Evolutionary conservation across 768 basidiomycete species (phyloP).

Genomic region (Serendipita sp.): DNA sequence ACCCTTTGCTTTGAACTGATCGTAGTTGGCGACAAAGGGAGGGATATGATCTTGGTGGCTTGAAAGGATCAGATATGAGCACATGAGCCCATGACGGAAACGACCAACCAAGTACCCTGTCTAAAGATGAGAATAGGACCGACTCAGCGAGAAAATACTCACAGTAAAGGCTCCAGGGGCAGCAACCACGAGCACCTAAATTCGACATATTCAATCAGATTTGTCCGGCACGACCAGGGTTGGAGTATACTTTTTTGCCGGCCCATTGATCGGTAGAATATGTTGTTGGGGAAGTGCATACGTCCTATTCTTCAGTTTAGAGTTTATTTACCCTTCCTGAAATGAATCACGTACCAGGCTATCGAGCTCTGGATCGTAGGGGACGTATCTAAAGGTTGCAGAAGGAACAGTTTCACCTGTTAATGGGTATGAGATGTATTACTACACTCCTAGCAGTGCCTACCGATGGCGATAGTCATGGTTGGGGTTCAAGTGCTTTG

Average conservation of each 20-base stretch:
- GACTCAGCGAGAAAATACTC: not conserved
- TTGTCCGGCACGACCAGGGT: not conserved
- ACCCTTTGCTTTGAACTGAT: constrained; percentile 63
- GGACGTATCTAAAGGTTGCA: not conserved
- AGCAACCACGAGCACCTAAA: not conserved
- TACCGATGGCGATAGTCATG: not conserved
- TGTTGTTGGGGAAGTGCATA: not conserved
- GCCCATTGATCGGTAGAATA: not conserved
- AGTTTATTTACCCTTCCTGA: no score
- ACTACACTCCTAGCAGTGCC: not conserved
- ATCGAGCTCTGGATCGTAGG: not conserved
- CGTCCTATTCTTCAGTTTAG: not conserved
- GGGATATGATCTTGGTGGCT: constrained; percentile 30
- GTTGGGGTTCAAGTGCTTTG: not conserved
- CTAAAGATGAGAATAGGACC: not conserved
- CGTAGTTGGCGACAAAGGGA: constrained; percentile 46
- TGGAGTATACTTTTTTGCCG: constrained; percentile 1
- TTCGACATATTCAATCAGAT: not conserved
- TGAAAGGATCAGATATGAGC: not conserved
- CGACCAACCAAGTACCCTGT: not conserved
- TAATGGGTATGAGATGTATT: no score
- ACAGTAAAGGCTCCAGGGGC: not conserved
- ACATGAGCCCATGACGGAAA: no score
- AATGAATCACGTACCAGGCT: not conserved
- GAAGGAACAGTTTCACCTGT: constrained; percentile 1